Evolutionary conservation across 768 basidiomycete species (phyloP).

Genomic region (Mycena filopes): DNA sequence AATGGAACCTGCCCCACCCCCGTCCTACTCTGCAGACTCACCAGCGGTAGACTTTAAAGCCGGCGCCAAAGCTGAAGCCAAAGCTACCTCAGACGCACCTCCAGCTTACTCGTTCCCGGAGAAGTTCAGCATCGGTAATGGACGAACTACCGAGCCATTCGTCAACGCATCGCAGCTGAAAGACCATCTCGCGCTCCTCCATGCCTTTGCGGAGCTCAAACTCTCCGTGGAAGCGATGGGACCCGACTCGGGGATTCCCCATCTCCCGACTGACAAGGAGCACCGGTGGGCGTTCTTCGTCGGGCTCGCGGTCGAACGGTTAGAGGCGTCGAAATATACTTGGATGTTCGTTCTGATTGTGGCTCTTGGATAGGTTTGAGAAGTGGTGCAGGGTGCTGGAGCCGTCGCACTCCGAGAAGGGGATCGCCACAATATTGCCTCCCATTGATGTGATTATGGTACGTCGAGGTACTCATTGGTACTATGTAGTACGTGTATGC

Average conservation of each 20-base stretch:
- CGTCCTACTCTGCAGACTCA: conserved; percentile 2
- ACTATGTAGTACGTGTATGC: not conserved
- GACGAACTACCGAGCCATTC: conserved; percentile 38
- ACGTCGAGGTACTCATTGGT: not conserved
- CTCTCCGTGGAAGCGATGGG: conserved; percentile 26
- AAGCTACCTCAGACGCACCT: conserved; percentile 28
- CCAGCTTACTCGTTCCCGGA: conserved; percentile 45
- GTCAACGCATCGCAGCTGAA: conserved; percentile 41
- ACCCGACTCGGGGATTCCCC: not conserved
- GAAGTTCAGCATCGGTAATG: conserved; percentile 41
- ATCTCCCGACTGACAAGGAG: conserved; percentile 21
- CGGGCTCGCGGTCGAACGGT: conserved; percentile 37
- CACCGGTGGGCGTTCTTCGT: conserved; percentile 36
- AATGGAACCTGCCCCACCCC: conserved; percentile 22
- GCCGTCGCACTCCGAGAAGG: conserved; percentile 31
- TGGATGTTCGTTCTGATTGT: not conserved
- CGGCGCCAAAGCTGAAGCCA: too few relatives aligned
- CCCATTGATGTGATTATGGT: conserved; percentile 32
- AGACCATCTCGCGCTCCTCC: conserved; percentile 35
- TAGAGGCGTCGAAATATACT: not conserved
- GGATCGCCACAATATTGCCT: conserved; percentile 21
- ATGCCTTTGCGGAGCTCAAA: conserved; percentile 34
- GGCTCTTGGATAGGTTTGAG: conserved; percentile 27
- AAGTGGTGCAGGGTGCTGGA: conserved; percentile 31
- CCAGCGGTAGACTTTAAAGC: not conserved